These are phyloP conservation scores for Podaxis sp. DNA, from an alignment of 768 basidiomycete species.

Conservation along the genomic window DNA sequence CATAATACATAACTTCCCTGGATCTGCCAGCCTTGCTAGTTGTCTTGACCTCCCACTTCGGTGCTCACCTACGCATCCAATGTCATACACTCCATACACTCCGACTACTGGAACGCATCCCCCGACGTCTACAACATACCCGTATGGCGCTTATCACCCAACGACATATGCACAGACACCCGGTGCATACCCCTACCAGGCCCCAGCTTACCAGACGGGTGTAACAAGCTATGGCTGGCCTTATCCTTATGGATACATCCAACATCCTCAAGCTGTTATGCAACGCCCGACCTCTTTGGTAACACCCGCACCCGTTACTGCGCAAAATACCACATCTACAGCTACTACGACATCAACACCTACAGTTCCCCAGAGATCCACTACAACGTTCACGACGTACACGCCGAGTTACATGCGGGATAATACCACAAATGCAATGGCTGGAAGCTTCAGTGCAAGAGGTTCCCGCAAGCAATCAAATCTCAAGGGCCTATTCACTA, in stretches of 20 bases:
- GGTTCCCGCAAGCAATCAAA: conserved; percentile 64
- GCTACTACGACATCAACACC: conserved; percentile 27
- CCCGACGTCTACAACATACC: conserved; percentile 53
- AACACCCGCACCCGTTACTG: conserved; percentile 24
- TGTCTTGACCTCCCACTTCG: background rate
- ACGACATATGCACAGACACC: conserved; percentile 47
- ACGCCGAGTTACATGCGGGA: conserved; percentile 55
- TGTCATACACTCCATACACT: conserved; percentile 30
- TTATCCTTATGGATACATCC: conserved; percentile 64
- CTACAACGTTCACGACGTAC: conserved; percentile 58
- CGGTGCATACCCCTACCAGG: conserved; percentile 50
- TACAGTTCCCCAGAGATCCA: conserved; percentile 32
- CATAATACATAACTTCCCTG: background rate
- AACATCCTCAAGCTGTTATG: conserved; percentile 28
- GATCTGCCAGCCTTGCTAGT: background rate
- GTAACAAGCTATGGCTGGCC: conserved; percentile 76
- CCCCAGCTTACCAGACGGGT: conserved; percentile 58
- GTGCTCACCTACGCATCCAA: conserved; percentile 13
- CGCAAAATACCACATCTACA: conserved; percentile 23
- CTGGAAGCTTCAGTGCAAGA: conserved; percentile 43
- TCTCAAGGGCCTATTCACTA: conserved; percentile 73
- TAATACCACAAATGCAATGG: conserved; percentile 37
- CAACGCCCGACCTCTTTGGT: conserved; percentile 8
- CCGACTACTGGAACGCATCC: conserved; percentile 40
- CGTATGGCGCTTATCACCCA: conserved; percentile 64